Evolutionary conservation across 2,329 filamentous ascomycete species (phyloP).

Genomic region (Conoideocrella luteorostrata): DNA sequence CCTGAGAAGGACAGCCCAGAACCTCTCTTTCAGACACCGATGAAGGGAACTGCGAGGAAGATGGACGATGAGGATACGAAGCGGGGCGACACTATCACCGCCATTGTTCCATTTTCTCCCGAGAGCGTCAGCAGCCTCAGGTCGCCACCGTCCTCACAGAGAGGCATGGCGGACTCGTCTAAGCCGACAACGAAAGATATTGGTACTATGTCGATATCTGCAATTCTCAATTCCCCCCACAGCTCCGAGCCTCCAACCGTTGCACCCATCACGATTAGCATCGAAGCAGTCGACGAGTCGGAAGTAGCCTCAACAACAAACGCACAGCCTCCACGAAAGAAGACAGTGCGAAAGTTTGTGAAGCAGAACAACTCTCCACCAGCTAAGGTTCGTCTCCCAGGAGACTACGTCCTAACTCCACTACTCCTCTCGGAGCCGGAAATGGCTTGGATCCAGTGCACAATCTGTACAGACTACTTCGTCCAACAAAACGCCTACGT

Average conservation of each 20-base stretch:
- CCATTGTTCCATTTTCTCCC: constrained; percentile 23
- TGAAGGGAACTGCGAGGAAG: constrained; percentile 11
- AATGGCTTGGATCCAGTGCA: constrained; percentile 85
- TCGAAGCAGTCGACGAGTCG: constrained; percentile 17
- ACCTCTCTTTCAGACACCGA: constrained; percentile 23
- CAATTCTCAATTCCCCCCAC: constrained; percentile 24
- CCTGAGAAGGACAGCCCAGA: constrained; percentile 43
- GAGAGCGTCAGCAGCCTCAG: constrained; percentile 20
- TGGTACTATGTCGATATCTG: constrained; percentile 25
- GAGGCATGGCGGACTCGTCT: not conserved
- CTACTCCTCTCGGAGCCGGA: constrained; percentile 66
- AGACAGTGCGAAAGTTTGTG: constrained; percentile 26
- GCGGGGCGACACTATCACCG: constrained; percentile 4
- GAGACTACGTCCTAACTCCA: constrained; percentile 78
- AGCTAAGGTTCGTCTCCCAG: constrained; percentile 47
- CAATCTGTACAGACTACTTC: constrained; percentile 73
- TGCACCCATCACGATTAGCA: constrained; percentile 18
- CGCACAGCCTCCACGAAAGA: constrained; percentile 19
- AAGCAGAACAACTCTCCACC: constrained; percentile 28
- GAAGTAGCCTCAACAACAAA: constrained; percentile 7
- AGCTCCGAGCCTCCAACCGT: constrained; percentile 11
- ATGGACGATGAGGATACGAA: constrained; percentile 9
- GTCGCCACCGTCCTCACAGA: constrained; percentile 19
- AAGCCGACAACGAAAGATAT: constrained; percentile 9
- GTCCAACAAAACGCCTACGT: constrained; percentile 85